phyloP scores from a whole-genome alignment of 75 land plant genomes.

The Chamaecyparis obtusa region DNA sequence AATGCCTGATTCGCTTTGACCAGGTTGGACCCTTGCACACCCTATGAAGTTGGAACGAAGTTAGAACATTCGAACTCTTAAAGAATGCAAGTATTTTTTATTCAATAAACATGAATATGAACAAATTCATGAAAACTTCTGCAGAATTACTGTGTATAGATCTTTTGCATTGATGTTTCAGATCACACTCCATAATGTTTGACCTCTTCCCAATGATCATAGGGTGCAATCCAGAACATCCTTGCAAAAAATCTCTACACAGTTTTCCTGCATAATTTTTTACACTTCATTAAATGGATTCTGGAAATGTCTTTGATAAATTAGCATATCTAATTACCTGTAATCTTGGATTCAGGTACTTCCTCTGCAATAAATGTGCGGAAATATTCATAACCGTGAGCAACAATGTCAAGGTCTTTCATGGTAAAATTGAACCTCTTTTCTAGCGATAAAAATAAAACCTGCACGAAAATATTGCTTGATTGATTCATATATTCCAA shows the following conservation, averaged over 20 bases:
- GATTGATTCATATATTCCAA: not conserved
- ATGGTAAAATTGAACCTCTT: constrained; percentile 90
- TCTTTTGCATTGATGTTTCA: too few relatives aligned
- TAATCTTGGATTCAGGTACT: not conserved
- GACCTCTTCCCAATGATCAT: too few relatives aligned
- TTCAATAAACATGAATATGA: not conserved
- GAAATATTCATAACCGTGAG: constrained; percentile 76
- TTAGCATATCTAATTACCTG: not conserved
- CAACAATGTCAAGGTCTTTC: constrained; percentile 78
- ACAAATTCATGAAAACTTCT: too few relatives aligned
- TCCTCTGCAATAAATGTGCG: constrained; percentile 42
- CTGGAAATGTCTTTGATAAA: too few relatives aligned
- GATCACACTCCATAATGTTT: too few relatives aligned
- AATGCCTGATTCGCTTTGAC: constrained; percentile 1
- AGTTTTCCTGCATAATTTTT: too few relatives aligned
- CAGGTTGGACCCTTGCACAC: not conserved
- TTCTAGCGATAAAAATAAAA: constrained; percentile 78
- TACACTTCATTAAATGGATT: too few relatives aligned
- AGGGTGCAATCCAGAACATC: too few relatives aligned
- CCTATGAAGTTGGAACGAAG: not conserved
- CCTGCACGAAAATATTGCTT: constrained; percentile 31
- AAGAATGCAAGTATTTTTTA: not conserved
- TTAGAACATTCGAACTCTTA: not conserved
- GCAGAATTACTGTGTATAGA: too few relatives aligned
- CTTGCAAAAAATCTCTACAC: too few relatives aligned